A percentile compares a stretch with the other conserved stretches of the same genome.
These are phyloP conservation scores for Thielaviopsis punctulata DNA, from an alignment of 2,329 filamentous ascomycete species.

Conservation along the genomic window DNA sequence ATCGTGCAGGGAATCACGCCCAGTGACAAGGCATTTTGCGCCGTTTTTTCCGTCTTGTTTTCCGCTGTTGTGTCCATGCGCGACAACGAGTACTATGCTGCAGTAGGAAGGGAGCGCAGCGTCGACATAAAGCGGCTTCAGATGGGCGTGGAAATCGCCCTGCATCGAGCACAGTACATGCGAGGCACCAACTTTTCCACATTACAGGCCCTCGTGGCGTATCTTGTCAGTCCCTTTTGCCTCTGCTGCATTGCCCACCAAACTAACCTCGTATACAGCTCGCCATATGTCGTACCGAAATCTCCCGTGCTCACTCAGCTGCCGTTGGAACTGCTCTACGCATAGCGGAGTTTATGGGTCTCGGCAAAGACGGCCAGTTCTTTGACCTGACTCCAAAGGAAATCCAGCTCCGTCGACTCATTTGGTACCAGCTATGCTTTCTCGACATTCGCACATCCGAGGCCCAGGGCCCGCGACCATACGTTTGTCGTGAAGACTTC, in stretches of 20 bases:
- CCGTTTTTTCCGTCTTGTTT: conserved; percentile 54
- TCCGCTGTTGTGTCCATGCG: conserved; percentile 50
- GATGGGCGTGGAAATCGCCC: conserved; percentile 46
- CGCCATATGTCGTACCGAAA: conserved; percentile 52
- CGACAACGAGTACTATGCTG: conserved; percentile 29
- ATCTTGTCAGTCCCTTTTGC: conserved; percentile 37
- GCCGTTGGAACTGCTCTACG: conserved; percentile 55
- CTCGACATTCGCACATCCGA: conserved; percentile 60
- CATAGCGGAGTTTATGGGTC: conserved; percentile 60
- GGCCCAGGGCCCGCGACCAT: conserved; percentile 52
- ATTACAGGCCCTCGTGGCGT: conserved; percentile 61
- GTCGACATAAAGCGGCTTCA: conserved; percentile 45
- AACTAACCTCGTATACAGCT: conserved; percentile 29
- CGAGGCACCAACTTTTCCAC: conserved; percentile 52
- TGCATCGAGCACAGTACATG: conserved; percentile 53
- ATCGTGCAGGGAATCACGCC: conserved; percentile 43
- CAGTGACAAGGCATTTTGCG: conserved; percentile 43
- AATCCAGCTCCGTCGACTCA: conserved; percentile 50
- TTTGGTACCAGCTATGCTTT: conserved; percentile 67
- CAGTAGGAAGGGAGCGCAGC: conserved; percentile 33
- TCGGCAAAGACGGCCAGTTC: conserved; percentile 52
- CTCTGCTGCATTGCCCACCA: background rate
- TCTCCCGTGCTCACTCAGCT: conserved; percentile 57
- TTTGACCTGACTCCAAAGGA: conserved; percentile 52
- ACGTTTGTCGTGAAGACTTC: conserved; percentile 57